Evolutionary conservation across 176 grass and related monocot genomes (phyloP).

Genomic region (Phoenix roebelenii): DNA sequence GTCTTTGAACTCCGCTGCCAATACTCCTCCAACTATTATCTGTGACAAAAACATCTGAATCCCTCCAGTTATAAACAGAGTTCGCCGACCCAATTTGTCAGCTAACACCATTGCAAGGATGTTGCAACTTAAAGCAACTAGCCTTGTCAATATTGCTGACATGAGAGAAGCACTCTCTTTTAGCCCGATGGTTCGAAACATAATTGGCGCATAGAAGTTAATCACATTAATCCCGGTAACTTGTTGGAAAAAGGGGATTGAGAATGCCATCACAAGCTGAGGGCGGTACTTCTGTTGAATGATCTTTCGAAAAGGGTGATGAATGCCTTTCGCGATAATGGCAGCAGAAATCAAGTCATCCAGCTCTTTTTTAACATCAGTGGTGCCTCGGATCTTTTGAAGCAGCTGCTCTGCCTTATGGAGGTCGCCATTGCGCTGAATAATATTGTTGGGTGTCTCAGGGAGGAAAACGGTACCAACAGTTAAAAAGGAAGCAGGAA

Average conservation of each 20-base stretch:
- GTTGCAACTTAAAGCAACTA: conserved; percentile 54
- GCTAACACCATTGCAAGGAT: conserved; percentile 51
- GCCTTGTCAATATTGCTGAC: conserved; percentile 38
- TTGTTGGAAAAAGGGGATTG: conserved; percentile 66
- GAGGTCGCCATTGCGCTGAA: conserved; percentile 39
- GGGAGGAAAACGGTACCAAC: conserved; percentile 64
- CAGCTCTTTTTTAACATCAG: conserved; percentile 49
- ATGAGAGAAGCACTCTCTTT: conserved; percentile 40
- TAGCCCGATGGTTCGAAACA: conserved; percentile 64
- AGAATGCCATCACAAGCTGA: conserved; percentile 51
- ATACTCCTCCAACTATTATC: conserved; percentile 35
- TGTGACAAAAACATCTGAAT: conserved; percentile 71
- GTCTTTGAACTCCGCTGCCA: conserved; percentile 56
- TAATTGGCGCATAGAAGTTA: conserved; percentile 56
- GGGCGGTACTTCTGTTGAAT: conserved; percentile 59
- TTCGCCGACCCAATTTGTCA: conserved; percentile 51
- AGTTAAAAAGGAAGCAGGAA: conserved; percentile 60
- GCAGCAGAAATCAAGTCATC: conserved; percentile 62
- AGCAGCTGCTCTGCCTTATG: conserved; percentile 40
- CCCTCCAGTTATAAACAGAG: conserved; percentile 44
- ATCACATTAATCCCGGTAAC: conserved; percentile 67
- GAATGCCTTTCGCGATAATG: conserved; percentile 25
- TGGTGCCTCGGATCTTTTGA: conserved; percentile 56
- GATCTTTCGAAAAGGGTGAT: conserved; percentile 41
- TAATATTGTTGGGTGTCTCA: conserved; percentile 63